phyloP scores from a whole-genome alignment of 2,329 filamentous ascomycete species.

The Phaeosphaeriaceae sp. region DNA sequence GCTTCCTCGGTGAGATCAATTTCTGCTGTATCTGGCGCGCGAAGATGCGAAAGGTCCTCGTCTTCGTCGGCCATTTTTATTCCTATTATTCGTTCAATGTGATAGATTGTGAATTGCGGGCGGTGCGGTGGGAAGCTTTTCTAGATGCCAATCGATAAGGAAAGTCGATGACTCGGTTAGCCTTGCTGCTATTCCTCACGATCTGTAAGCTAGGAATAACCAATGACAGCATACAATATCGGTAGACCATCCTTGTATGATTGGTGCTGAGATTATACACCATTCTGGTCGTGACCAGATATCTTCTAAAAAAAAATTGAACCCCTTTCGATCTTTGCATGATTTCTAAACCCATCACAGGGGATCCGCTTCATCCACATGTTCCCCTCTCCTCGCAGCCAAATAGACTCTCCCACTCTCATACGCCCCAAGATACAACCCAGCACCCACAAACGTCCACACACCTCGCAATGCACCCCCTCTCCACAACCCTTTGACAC shows the following conservation, averaged over 20 bases:
- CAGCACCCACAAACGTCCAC: constrained; percentile 85
- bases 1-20: constrained; percentile 74
- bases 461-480: constrained; percentile 74
- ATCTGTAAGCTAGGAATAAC: too few relatives aligned
- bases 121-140: constrained; percentile 8
- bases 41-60: constrained; percentile 40
- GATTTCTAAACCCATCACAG: constrained; percentile 11
- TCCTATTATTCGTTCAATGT: background rate
- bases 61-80: constrained; percentile 45
- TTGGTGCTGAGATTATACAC: too few relatives aligned
- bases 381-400: constrained; percentile 52
- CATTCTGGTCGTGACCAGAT: too few relatives aligned
- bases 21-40: constrained; percentile 30
- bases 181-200: too few relatives aligned
- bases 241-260: too few relatives aligned
- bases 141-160: constrained; percentile 14
- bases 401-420: constrained; percentile 72
- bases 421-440: constrained; percentile 85
- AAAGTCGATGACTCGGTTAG: constrained; percentile 16
- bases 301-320: too few relatives aligned
- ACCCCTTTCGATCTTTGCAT: too few relatives aligned
- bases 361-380: constrained; percentile 43
- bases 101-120: background rate
- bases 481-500: constrained; percentile 75
- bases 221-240: too few relatives aligned